These are phyloP conservation scores for Paramecium tetraurelia DNA, from an alignment of 73 alveolate species.

Conservation along the genomic window DNA sequence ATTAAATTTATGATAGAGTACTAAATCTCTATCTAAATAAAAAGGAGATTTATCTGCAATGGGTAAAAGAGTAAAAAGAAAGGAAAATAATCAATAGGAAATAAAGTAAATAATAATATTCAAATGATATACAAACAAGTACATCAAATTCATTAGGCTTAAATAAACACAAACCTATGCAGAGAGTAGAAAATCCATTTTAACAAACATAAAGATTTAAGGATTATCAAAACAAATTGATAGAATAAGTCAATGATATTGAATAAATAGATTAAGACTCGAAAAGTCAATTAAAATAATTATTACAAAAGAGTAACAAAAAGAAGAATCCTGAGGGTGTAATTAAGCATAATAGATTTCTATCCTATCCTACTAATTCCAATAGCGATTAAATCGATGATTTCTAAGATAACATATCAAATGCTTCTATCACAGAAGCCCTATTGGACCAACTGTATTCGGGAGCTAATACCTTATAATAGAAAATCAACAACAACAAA, in stretches of 20 bases:
- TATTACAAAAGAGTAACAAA: neutral
- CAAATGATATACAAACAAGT: neutral
- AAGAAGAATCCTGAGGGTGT: neutral
- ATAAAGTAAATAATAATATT: neutral
- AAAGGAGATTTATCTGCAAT: neutral
- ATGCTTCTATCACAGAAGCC: slow-evolving; percentile 38
- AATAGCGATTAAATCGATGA: neutral
- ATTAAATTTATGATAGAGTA: neutral
- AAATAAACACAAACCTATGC: neutral
- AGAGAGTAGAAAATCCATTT: neutral
- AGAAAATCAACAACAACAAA: neutral
- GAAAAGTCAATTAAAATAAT: neutral
- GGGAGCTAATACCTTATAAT: neutral
- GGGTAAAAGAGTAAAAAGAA: neutral
- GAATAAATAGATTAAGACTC: neutral
- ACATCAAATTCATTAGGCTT: neutral
- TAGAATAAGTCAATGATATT: slow-evolving; percentile 5
- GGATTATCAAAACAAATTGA: neutral
- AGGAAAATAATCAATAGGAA: slow-evolving; percentile 5
- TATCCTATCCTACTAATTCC: neutral
- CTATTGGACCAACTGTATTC: neutral
- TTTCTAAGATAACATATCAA: slow-evolving; percentile 11
- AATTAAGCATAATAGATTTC: neutral
- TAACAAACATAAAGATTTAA: neutral
- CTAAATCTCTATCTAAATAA: neutral